A percentile compares a stretch with the other conserved stretches of the same genome.
phyloP scores from a whole-genome alignment of 768 basidiomycete species.

The Hygrophorus pudorinus region DNA sequence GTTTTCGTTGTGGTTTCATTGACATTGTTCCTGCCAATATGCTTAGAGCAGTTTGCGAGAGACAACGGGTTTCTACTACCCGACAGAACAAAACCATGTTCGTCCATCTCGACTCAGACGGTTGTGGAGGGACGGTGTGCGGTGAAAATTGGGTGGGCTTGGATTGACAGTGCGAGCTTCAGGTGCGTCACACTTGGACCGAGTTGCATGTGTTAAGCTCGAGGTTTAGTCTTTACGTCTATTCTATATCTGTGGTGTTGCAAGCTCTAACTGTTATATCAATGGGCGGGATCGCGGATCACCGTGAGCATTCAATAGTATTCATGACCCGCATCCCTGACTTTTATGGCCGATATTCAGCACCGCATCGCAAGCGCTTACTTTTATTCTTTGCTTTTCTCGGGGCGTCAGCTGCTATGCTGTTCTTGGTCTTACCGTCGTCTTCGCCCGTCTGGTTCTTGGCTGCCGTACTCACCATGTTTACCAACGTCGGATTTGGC shows the following conservation, averaged over 20 bases:
- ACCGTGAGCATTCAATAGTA: constrained; percentile 42
- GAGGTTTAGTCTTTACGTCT: constrained; percentile 62
- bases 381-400: constrained; percentile 65
- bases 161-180: constrained; percentile 90
- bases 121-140: constrained; percentile 48
- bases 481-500: constrained; percentile 81
- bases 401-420: constrained; percentile 57
- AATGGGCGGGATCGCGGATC: constrained; percentile 86
- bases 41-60: constrained; percentile 79
- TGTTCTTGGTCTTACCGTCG: constrained; percentile 69
- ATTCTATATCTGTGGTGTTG: constrained; percentile 79
- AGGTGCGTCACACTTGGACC: constrained; percentile 36
- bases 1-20: constrained; percentile 76
- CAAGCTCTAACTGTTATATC: constrained; percentile 95
- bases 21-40: constrained; percentile 76
- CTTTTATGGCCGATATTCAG: constrained; percentile 12
- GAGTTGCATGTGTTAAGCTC: not conserved
- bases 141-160: constrained; percentile 71
- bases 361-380: constrained; percentile 68
- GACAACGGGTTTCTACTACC: constrained; percentile 79
- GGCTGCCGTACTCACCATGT: constrained; percentile 58
- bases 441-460: constrained; percentile 61
- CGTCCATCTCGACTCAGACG: constrained; percentile 13
- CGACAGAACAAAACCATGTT: constrained; percentile 55
- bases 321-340: not conserved